Conservation (phyloP, 2,329 filamentous ascomycete genomes). For the Amauroascus niger region DNA sequence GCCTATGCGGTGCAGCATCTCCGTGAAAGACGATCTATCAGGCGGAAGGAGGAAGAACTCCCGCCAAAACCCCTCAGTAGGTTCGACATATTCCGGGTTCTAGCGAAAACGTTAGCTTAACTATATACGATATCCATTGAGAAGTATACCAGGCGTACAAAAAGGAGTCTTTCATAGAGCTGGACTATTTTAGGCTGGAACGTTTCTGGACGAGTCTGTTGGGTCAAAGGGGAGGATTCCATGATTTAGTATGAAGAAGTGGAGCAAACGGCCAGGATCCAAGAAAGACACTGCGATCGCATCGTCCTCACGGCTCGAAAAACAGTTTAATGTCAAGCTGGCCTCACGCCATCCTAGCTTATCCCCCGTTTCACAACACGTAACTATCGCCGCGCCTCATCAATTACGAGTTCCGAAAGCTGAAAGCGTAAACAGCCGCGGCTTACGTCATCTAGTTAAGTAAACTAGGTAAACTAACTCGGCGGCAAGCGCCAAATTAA, state of each 20-base stretch:
- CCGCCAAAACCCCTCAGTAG: conserved; percentile 84
- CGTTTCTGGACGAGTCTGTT: conserved; percentile 77
- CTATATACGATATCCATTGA: too few species aligned
- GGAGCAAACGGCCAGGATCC: not conserved
- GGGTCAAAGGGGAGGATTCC: conserved; percentile 87
- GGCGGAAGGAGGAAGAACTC: conserved; percentile 90
- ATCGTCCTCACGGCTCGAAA: not conserved
- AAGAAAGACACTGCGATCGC: not conserved
- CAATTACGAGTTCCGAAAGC: not conserved
- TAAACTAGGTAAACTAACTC: too few species aligned
- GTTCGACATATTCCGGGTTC: conserved; percentile 39
- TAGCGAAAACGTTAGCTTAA: not conserved
- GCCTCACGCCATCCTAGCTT: not conserved
- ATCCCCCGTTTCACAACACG: not conserved
- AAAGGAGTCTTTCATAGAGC: conserved; percentile 77
- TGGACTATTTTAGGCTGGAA: conserved; percentile 92
- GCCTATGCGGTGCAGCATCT: conserved; percentile 58
- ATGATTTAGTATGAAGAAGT: conserved; percentile 38
- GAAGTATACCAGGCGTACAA: conserved; percentile 36
- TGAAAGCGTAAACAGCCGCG: not conserved
- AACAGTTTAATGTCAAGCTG: conserved; percentile 2
- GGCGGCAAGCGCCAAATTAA: not conserved
- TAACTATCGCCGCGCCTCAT: not conserved
- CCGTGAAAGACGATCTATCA: conserved; percentile 58
- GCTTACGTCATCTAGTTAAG: conserved; percentile 3